Evolutionary conservation across 192 early-diverging fungal genomes (phyloP).

Genomic region (Linnemannia exigua): DNA sequence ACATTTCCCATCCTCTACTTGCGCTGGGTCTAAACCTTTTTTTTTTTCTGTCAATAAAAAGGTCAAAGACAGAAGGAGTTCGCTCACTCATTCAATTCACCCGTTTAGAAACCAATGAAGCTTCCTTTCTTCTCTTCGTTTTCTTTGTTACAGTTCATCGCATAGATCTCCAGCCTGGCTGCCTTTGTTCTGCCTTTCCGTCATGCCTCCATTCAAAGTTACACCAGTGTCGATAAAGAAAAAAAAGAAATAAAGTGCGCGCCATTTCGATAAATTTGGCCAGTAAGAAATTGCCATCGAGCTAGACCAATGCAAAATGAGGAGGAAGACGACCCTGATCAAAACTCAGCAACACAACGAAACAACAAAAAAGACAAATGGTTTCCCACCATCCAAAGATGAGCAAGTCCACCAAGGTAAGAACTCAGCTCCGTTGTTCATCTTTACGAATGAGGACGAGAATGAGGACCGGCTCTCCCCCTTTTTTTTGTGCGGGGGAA

Average conservation of each 20-base stretch:
- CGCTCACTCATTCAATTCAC: neutral
- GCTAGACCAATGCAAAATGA: neutral
- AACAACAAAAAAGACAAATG: neutral
- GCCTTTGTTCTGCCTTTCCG: neutral
- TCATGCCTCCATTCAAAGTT: neutral
- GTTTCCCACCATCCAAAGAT: neutral
- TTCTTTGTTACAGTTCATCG: neutral
- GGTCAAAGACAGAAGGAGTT: too few relatives aligned
- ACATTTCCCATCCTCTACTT: neutral
- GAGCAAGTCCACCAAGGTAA: neutral
- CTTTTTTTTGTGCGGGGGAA: neutral
- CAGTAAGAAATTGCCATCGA: neutral
- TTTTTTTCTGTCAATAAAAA: neutral
- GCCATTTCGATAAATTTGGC: neutral
- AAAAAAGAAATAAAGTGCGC: neutral
- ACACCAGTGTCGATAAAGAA: neutral
- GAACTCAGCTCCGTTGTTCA: neutral
- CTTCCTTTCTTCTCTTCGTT: neutral
- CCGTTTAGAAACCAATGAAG: neutral
- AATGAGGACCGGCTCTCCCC: neutral
- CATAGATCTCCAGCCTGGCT: neutral
- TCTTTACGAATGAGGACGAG: neutral
- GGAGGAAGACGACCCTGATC: neutral
- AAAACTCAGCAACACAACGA: constrained; percentile 11
- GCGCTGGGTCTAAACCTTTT: neutral